Evolutionary conservation across 2,329 filamentous ascomycete genomes (phyloP), one percentile per base, ranked within the genome.

Genomic region (Apiospora rasikravindrae): DNA sequence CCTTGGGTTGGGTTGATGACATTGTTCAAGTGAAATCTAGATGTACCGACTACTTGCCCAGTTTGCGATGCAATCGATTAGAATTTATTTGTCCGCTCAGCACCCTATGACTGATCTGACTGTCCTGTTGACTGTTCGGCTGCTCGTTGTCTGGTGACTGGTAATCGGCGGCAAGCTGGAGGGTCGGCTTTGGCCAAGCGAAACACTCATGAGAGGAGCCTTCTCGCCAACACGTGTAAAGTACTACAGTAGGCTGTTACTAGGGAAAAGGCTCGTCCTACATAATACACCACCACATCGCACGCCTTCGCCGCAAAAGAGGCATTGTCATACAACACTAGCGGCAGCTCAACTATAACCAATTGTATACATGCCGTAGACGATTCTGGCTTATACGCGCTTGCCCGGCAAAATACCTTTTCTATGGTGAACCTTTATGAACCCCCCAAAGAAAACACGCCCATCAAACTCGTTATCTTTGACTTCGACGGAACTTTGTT

Each of bases 401-500:
- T n/a, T n/a, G n/a, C n/a, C n/a, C n/a, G n/a, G n/a, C n/a, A n/a
- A n/a, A n/a, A n/a, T n/a, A n/a, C n/a, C n/a, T n/a, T n/a, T n/a
- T n/a, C n/a, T n/a, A n/a, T n/a, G n/a, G n/a, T n/a, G n/a, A n/a
- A n/a, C n/a, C n/a, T n/a, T n/a, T n/a, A n/a, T n/a, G n/a, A n/a
- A n/a, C n/a, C n/a, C n/a, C 29, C 53, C 29, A 22, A 22, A 19
- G 33, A 2, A 8, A 40, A 26, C 40, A 64, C 40, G 57, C 10
- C 57, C 5, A 64, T 40, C 57, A 64, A 64, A 29, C 72, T 76
- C 22, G 68, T 75, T 1, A 73, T 75, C 14, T 72, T 74, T 42
- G 72, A 74, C 40, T 76, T 76, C 42, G 73, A 74, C 44, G 71
- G 73, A 67, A 75, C 69, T n/a, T 67, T 76, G 29, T 75, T 76